Conservation (phyloP, 495 filamentous ascomycete genomes). For the Penicillium silybi region DNA sequence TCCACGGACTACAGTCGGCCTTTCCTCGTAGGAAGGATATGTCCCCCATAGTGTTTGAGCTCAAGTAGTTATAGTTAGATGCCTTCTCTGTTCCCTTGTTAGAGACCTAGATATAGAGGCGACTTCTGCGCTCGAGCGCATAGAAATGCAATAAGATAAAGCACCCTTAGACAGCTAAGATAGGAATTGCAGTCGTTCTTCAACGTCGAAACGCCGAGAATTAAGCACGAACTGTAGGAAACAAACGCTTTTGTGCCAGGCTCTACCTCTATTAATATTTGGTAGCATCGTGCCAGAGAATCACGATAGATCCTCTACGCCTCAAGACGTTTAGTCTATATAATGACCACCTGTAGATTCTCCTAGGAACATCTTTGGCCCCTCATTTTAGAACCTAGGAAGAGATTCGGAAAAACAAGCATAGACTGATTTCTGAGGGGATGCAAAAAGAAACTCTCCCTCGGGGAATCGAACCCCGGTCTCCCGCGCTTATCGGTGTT, state of each 20-base stretch:
- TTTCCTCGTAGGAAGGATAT: slow-evolving; percentile 6
- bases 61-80: neutral
- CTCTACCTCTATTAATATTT: too few species aligned
- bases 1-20: neutral
- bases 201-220: neutral
- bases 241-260: too few species aligned
- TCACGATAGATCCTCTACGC: too few species aligned
- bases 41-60: neutral
- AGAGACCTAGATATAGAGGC: neutral
- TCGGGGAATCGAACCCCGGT: slow-evolving; percentile 54
- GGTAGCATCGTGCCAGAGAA: too few species aligned
- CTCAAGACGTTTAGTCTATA: too few species aligned
- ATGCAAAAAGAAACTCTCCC: slow-evolving; percentile 38
- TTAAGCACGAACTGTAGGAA: neutral
- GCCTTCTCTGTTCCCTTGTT: neutral
- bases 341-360: too few species aligned
- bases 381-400: too few species aligned
- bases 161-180: slow-evolving; percentile 6
- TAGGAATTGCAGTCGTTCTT: neutral
- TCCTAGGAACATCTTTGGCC: too few species aligned
- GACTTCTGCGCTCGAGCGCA: neutral
- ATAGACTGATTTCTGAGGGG: too few species aligned
- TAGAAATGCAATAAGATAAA: slow-evolving; percentile 5
- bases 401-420: too few species aligned
- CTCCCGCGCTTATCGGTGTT: slow-evolving; percentile 43